phyloP scores from a whole-genome alignment of 441 rosid species.

The Syzygium syzygioides region DNA sequence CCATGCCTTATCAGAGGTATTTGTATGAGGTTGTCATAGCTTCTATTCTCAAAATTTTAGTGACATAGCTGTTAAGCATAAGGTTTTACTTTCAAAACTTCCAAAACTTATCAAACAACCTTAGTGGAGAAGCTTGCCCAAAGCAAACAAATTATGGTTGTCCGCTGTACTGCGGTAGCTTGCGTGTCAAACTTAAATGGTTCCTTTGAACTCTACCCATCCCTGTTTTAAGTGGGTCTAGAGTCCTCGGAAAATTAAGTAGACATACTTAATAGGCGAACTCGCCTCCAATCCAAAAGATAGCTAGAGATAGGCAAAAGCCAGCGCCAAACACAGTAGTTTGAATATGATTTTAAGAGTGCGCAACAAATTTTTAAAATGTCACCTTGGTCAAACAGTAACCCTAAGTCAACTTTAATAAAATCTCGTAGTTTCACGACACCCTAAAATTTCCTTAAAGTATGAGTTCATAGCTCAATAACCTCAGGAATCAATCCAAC shows the following conservation, averaged over 20 bases:
- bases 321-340: accelerated
- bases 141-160: not conserved
- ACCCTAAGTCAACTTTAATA: not conserved
- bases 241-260: not conserved
- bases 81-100: not conserved
- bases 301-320: not conserved
- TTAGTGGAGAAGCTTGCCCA: not conserved
- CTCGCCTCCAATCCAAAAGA: not conserved
- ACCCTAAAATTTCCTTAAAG: not conserved
- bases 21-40: not conserved
- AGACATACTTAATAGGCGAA: not conserved
- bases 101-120: not conserved
- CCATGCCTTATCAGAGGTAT: not conserved
- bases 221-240: not conserved
- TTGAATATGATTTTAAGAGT: not conserved
- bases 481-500: not conserved
- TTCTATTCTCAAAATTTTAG: not conserved
- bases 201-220: not conserved
- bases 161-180: accelerated
- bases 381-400: not conserved
- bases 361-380: not conserved
- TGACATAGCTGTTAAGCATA: not conserved
- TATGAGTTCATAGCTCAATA: not conserved
- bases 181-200: not conserved
- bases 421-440: not conserved